Evolutionary conservation across 176 grass and related monocot species (phyloP), one percentile per base, ranked within the genome.

Genomic region (Lolium perenne): DNA sequence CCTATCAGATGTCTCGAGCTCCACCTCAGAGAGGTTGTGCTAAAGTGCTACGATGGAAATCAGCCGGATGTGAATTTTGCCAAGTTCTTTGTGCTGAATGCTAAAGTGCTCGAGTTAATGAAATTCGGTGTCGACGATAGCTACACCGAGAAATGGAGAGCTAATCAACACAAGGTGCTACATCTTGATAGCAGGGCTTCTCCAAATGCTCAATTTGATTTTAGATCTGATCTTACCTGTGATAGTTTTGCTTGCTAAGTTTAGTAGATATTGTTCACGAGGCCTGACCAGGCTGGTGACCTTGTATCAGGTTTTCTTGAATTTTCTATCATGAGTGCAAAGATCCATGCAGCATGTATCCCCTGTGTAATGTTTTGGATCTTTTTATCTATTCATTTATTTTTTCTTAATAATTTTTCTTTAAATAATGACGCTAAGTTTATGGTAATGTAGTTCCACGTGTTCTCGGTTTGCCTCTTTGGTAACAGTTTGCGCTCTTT

Each of bases 41-140:
- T 81, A 1, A 69, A 69, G 10, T 9, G 29, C 18, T 81, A 69
- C 7, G 16, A 38, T 17, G 62, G 46, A 62, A 54, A 8, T 46
- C 18, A 6, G 26, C 25, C 63, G 32, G 25, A 81, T 69, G 47
- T 81, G 51, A 7, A 38, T 26, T 69, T 81, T 22, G 79, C 79
- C 25, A 69, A 81, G 18, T 81, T 53, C 79, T 69, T 81, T 81
- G 26, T 69, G 50, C 6, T 35, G 46, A 81, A 69, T 67, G 63
- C 80, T 8, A 53, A 75, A 49, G 82, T 75, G 56, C 71, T 84
- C 16, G 74, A 38, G 25, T 20, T 53, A 38, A 77, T 77, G 26
- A 56, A 12, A 54, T 55, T 55, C 9, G 48, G 49, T 38, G 74
- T 55, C 38, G 11, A 15, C 8, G 12, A 23, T 20, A 61, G n/a